Evolutionary conservation across 768 basidiomycete genomes (phyloP), one percentile per base, ranked within the genome.

Genomic region (Clitopilus hobsonii): DNA sequence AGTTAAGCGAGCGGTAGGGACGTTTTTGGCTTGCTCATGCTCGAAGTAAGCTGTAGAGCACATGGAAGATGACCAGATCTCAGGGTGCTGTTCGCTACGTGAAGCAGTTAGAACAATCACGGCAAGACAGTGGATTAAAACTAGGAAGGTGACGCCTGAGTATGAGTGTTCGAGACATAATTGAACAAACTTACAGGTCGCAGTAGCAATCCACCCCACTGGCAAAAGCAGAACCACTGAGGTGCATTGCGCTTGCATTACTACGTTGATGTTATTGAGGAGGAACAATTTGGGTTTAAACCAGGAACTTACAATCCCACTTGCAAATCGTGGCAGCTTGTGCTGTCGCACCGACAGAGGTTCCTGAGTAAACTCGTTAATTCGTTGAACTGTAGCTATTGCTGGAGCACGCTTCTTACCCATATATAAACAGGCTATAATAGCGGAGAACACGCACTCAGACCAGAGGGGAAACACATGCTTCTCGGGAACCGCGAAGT

Each of bases 401-500:
- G 41, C 4, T 36, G 41, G 41, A 16, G 22, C 16, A 48, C 22
- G 47, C 18, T 22, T 27, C 26, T 51, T 26, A 51, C 49, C 26
- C 23, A 51, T 27, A 10, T 51, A 13, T 27, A 51, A 28, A 27
- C 26, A 27, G 13, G 27, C 23, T 6, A 51, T 14, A 22, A 51
- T 24, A 5, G 27, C 49, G 3, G 49, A 51, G 18, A 27, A 51
- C 13, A 51, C 30, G 26, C 49, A 51, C 23, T 51, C 49, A 5
- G 22, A 8, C 49, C 27, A 27, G 14, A 51, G 18, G 10, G 26
- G 49, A 27, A 32, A 51, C 6, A 32, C 10, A 13, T 29, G 26
- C 26, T n/a, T 32, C 24, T 51, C 25, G 18, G 49, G 49, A 10
- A 69, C 58, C 25, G 78, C 62, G 1, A 72, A 47, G 54, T 77